These are phyloP conservation scores for Funneliformis geosporum DNA, from an alignment of 192 early-diverging fungal species.

Conservation along the genomic window DNA sequence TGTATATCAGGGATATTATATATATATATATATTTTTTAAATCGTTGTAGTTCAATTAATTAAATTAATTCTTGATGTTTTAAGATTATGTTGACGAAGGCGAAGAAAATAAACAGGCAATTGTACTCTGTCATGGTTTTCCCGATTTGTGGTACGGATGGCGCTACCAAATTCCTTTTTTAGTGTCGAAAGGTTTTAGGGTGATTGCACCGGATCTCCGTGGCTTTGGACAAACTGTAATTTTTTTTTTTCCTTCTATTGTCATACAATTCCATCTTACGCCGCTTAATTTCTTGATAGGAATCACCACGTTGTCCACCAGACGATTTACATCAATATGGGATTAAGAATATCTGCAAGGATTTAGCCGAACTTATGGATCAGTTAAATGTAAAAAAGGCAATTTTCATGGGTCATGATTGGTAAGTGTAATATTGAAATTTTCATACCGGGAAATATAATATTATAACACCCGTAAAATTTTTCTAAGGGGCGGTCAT, in stretches of 20 bases:
- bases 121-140: slow-evolving; percentile 46
- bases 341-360: slow-evolving; percentile 47
- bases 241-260: not conserved
- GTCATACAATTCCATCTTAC: not conserved
- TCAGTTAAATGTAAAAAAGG: slow-evolving; percentile 50
- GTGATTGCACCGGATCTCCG: slow-evolving; percentile 55
- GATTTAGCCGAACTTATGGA: slow-evolving; percentile 63
- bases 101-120: slow-evolving; percentile 35
- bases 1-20: too few species aligned
- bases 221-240: slow-evolving; percentile 56
- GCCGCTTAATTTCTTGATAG: slow-evolving; percentile 6
- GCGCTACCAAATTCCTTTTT: slow-evolving; percentile 51
- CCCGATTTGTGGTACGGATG: slow-evolving; percentile 50
- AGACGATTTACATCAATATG: slow-evolving; percentile 44
- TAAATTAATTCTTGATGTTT: not conserved
- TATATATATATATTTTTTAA: too few species aligned
- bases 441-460: not conserved
- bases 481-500: slow-evolving; percentile 46
- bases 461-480: not conserved
- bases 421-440: too few species aligned
- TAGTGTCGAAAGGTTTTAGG: slow-evolving; percentile 57
- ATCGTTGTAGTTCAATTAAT: too few species aligned
- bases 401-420: slow-evolving; percentile 66
- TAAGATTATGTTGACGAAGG: slow-evolving; percentile 50
- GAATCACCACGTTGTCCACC: slow-evolving; percentile 44